Evolutionary conservation across 352 stramenopile species (phyloP).

Genomic region (Globisporangium paddicum): DNA sequence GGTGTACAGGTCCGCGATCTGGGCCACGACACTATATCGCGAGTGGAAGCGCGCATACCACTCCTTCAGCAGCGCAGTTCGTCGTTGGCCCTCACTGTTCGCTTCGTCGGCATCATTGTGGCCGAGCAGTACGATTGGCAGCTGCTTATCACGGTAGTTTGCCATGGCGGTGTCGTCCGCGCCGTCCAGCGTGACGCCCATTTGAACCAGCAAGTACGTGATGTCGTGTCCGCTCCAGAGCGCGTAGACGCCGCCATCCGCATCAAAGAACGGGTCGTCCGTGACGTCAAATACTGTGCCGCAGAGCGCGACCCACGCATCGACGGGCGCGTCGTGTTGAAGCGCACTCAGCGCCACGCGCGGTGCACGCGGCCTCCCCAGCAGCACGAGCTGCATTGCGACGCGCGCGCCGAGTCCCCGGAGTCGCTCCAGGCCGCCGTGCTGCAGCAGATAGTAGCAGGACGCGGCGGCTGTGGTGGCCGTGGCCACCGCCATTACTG

Average conservation of each 20-base stretch:
- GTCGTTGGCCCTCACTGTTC: conserved; percentile 13
- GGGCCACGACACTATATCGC: conserved; percentile 39
- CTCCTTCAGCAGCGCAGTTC: conserved; percentile 34
- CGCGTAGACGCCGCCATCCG: conserved; percentile 31
- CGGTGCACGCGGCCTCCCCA: conserved; percentile 1
- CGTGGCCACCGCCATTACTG: neutral
- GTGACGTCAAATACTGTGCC: conserved; percentile 49
- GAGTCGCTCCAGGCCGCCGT: neutral
- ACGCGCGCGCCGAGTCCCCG: neutral
- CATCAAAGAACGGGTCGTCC: conserved; percentile 46
- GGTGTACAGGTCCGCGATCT: conserved; percentile 43
- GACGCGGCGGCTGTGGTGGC: neutral
- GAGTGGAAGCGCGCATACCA: conserved; percentile 51
- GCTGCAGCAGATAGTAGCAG: conserved; percentile 4
- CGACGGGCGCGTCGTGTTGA: conserved; percentile 8
- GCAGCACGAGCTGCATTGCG: neutral
- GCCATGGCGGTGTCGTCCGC: conserved; percentile 25
- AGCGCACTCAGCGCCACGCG: conserved; percentile 23
- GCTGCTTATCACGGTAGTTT: conserved; percentile 34
- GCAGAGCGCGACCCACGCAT: conserved; percentile 46
- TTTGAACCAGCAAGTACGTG: conserved; percentile 38
- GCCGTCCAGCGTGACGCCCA: conserved; percentile 25
- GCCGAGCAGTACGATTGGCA: conserved; percentile 22
- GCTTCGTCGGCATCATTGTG: conserved; percentile 14
- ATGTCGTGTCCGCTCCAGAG: conserved; percentile 49